Base-by-base conservation (phyloP, 306 rosid species). In the Malus fusca region DNA sequence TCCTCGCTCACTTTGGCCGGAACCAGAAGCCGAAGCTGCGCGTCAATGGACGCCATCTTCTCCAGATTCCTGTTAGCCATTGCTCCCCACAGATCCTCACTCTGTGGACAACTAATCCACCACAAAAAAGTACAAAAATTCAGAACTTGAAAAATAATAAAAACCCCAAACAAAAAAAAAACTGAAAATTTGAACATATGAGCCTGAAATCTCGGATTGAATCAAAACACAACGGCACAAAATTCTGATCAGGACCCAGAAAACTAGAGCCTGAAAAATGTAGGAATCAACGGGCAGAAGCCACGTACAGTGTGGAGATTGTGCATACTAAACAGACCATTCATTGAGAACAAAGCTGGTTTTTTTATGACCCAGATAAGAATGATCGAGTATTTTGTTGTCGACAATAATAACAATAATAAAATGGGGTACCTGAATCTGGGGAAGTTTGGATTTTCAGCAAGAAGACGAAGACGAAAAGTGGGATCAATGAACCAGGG, bases 1-100 rank as follows among this genome's bases (percentile, higher is more conserved):
- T 96, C 99, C 80, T 96, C 99, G 63, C 99, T 92, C 67, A 96
- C 98, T 88, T 86, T 92, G 12, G 85, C 84, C 0, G 99, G 99
- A 63, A 79, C 98, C 80, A 96, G 84, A 70, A 78, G 90, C 78
- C 99, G 83, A 65, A 96, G 93, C 82, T 96, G 99, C 3, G 98
- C 97, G 86, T 96, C 99, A 73, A 96, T 96, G 15, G 98, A 95
- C 77, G 97, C 98, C 88, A 95, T 66, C 87, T 96, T 92, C 80
- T 96, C 99, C 81, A 92, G 30, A 81, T 81, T 96, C 77, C 90
- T 79, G 72, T 75, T 86, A 58, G 98, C 83, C 98, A 92, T 92
- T 80, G 75, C 68, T 66, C 31, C 76, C 72, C 40, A 51, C 44
- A 63, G 78, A 81, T 71, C 18, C 75, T 65, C 81, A 44, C 77